A percentile compares a stretch with the other conserved stretches of the same genome.
These are phyloP conservation scores for Withania somnifera DNA, from an alignment of 305 asterid genomes.

Conservation along the genomic window DNA sequence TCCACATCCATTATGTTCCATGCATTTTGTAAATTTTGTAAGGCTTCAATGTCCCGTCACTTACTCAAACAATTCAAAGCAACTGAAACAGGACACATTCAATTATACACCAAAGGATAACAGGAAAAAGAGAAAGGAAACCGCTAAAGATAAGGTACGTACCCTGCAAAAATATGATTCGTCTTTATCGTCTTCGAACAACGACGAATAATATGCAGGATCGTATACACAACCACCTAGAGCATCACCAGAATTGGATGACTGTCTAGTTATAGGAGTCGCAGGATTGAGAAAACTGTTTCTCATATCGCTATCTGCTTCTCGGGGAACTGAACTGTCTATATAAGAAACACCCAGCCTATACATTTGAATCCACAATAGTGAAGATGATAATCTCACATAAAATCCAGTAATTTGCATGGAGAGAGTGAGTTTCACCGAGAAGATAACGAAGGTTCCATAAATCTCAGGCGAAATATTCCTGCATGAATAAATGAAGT, in stretches of 20 bases:
- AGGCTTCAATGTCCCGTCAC: background rate
- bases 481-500: conserved; percentile 37
- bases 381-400: conserved; percentile 68
- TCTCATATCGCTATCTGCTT: conserved; percentile 59
- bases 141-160: conserved; percentile 1
- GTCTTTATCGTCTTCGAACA: conserved; percentile 55
- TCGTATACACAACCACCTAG: conserved; percentile 68
- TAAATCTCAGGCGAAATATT: conserved; percentile 45
- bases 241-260: conserved; percentile 50
- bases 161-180: conserved; percentile 34
- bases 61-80: background rate
- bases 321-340: conserved; percentile 46
- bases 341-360: conserved; percentile 72
- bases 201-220: conserved; percentile 67
- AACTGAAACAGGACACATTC: background rate
- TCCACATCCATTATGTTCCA: background rate
- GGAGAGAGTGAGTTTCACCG: conserved; percentile 70
- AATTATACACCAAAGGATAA: background rate
- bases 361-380: conserved; percentile 92
- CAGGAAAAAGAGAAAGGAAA: background rate
- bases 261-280: conserved; percentile 43
- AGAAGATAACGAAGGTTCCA: conserved; percentile 57
- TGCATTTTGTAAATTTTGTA: background rate
- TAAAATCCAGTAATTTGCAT: conserved; percentile 79
- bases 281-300: conserved; percentile 83